Base-by-base conservation (phyloP, 441 rosid genomes). In the Populus hybrid region DNA sequence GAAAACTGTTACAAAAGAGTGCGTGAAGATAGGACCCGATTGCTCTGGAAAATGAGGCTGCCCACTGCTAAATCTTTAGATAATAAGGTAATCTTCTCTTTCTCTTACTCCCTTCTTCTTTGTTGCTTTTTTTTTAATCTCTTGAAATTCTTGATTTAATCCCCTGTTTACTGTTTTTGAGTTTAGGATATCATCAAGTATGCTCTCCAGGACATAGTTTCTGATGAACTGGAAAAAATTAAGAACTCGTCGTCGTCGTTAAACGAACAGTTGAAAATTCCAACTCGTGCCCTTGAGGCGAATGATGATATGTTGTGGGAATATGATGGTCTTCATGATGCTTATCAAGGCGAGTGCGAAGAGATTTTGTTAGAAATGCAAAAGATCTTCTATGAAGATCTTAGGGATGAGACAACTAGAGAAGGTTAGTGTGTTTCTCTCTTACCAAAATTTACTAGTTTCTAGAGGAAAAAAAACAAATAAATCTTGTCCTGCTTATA, bases 281-380 rank as follows among this genome's bases (percentile, higher is more conserved):
- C 78, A 69, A 63, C 72, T 50, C 50, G 69, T 40, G 42, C 71
- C 42, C 50, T 71, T 18, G 82, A 83, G 67, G 79, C 71, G 14
- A 80, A 71, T 82, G 97, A 94, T 84, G 57, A 46, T 12, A 82
- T 82, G 53, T 79, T 95, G 24, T 94, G 98, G 98, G 98, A 95
- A 79, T 95, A 92, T 76, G 88, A 88, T 26, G 98, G 97, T 69
- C 84, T 89, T 81, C 87, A 81, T 36, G 83, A 86, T 81, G 86
- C 91, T 53, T 84, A 87, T 85, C 83, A 86, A 85, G 93, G 92
- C 21, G 97, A 92, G 24, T 88, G 94, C 1, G 99, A 95, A 84
- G 98, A 88, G 50, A 92, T 95, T 30, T 79, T 95, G 89, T 73
- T 94, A 64, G 97, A 94, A 85, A 89, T 95, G 97, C 97, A 95